Conservation (phyloP, 208 protist species). For the Leishmania tropica region DNA sequence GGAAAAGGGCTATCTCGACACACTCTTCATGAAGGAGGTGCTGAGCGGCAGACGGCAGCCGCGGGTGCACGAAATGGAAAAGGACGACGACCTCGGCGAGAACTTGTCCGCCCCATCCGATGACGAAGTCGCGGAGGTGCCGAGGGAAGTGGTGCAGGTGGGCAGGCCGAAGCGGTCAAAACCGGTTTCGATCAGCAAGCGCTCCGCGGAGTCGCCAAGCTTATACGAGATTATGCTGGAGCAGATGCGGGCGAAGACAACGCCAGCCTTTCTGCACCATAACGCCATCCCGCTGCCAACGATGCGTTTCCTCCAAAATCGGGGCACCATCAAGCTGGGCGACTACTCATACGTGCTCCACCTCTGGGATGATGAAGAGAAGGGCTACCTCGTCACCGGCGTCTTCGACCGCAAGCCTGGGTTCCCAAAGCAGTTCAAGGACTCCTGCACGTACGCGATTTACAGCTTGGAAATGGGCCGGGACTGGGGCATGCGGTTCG, state of each 20-base stretch:
- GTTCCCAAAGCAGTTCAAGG: slow-evolving; percentile 27
- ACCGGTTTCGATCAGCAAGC: neutral
- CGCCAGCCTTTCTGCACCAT: slow-evolving; percentile 75
- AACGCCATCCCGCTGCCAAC: slow-evolving; percentile 61
- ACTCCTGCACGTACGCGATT: slow-evolving; percentile 14
- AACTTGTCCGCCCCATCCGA: neutral
- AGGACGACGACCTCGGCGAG: neutral
- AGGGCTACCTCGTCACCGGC: slow-evolving; percentile 74
- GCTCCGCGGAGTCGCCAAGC: neutral
- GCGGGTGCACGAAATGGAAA: slow-evolving; percentile 10
- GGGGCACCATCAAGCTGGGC: slow-evolving; percentile 50
- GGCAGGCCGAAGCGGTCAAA: neutral
- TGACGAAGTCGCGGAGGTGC: neutral
- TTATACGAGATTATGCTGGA: slow-evolving; percentile 32
- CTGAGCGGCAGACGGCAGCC: slow-evolving; percentile 3
- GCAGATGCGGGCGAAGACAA: slow-evolving; percentile 38
- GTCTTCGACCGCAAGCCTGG: slow-evolving; percentile 62
- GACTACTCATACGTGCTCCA: slow-evolving; percentile 39
- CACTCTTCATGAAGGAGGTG: slow-evolving; percentile 24
- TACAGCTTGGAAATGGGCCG: slow-evolving; percentile 31
- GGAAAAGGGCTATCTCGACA: slow-evolving; percentile 26
- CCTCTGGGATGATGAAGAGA: slow-evolving; percentile 77
- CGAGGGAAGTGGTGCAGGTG: neutral
- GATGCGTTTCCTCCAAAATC: slow-evolving; percentile 51
- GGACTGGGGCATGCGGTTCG: slow-evolving; percentile 24